Evolutionary conservation across 495 filamentous ascomycete species (phyloP).

Genomic region (Penicillium silybi): DNA sequence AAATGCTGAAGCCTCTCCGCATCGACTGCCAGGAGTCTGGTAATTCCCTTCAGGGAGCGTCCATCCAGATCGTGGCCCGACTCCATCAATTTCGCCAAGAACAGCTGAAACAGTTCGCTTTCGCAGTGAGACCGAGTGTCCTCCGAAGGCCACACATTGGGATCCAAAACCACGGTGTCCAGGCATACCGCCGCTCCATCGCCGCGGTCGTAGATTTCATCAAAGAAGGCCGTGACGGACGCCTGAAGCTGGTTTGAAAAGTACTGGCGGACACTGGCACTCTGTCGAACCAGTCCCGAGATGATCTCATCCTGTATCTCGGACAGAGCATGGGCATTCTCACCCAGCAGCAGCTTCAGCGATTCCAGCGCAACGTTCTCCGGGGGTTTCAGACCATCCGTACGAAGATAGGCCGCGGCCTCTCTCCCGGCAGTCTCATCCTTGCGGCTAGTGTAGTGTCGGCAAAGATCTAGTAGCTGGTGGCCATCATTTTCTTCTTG

Average conservation of each 20-base stretch:
- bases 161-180: conserved; percentile 53
- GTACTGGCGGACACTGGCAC: conserved; percentile 49
- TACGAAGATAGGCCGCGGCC: conserved; percentile 50
- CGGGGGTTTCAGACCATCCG: conserved; percentile 48
- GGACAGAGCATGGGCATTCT: conserved; percentile 35
- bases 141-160: conserved; percentile 53
- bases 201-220: conserved; percentile 56
- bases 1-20: conserved; percentile 56
- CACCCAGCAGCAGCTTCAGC: conserved; percentile 50
- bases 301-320: conserved; percentile 54
- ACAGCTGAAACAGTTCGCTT: conserved; percentile 61
- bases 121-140: conserved; percentile 46
- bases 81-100: conserved; percentile 61
- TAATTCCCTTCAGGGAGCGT: conserved; percentile 58
- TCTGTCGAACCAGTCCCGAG: conserved; percentile 55
- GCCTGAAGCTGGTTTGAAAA: conserved; percentile 48
- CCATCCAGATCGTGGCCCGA: conserved; percentile 57
- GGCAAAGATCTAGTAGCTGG: conserved; percentile 50
- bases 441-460: conserved; percentile 46
- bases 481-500: conserved; percentile 48
- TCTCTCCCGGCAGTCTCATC: conserved; percentile 57
- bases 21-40: conserved; percentile 58
- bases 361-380: conserved; percentile 51
- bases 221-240: conserved; percentile 52
- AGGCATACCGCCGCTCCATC: conserved; percentile 57